Evolutionary conservation across 2,329 filamentous ascomycete species (phyloP), one percentile per base, ranked within the genome.

Genomic region (Lomentospora prolificans): DNA sequence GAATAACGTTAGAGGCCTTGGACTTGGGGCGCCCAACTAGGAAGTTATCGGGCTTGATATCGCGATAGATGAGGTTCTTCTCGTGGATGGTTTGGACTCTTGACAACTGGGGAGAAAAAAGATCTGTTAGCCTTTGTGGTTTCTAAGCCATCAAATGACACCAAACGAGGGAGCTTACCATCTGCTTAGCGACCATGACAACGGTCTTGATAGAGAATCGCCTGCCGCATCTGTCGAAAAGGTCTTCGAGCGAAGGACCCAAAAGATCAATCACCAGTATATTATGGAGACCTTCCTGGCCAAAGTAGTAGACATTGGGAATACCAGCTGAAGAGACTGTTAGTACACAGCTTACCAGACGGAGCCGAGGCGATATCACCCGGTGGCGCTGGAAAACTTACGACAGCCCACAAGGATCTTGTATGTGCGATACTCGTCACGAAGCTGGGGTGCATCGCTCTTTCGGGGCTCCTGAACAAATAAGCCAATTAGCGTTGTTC

Each of bases 11-110:
- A 66, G 91, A 89, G n/a, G 89, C 82, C 75, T 97, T 97, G 59
- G 90, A 91, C 64, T 85, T 86, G 0, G 90, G 90, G 51, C 92
- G 85, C 55, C 94, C 94, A 65, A 97, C 96, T 60, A 99, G 81
- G 75, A 99, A 97, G 77, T 99, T 99, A 77, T 99, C 94, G 57
- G 94, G 94, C 73, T 99, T 99, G 79, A 99, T 97, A 69, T 99
- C 94, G 63, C 94, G 87, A 74, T 99, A 97, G 70, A 99, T 97
- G 60, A 97, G 80, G 72, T 97, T 97, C 82, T 96, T 96, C 75
- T 97, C 94, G 77, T 99, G 92, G 63, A 99, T 97, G 1, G 81
- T 85, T 72, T 85, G 92, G 25, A 99, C 92, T 61, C 92, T 85
- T 31, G 91, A 96, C 54, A 96, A 81, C 86, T 90, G 27, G 19